Evolutionary conservation across 331 rosid genomes (phyloP).

Genomic region (Acacia pycnantha): DNA sequence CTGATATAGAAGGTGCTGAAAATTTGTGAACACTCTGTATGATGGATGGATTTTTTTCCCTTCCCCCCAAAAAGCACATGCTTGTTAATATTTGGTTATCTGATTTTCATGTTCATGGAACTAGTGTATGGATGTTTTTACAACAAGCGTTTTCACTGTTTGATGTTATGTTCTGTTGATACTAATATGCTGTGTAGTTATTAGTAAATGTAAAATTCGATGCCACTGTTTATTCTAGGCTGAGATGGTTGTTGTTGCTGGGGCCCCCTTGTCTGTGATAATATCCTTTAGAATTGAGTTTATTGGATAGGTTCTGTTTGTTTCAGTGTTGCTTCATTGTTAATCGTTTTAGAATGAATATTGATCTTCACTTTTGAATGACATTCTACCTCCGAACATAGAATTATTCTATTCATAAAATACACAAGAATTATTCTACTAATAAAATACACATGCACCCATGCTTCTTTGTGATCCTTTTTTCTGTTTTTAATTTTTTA

Average conservation of each 20-base stretch:
- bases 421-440: conserved; percentile 4
- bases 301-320: background rate
- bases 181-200: background rate
- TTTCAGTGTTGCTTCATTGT: background rate
- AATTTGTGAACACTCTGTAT: background rate
- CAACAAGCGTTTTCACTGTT: background rate
- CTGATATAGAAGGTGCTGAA: conserved; percentile 5
- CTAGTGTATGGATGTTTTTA: background rate
- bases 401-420: conserved; percentile 1
- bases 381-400: background rate
- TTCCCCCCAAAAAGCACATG: background rate
- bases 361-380: conserved; percentile 28
- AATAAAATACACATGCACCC: background rate
- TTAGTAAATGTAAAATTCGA: background rate
- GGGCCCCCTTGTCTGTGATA: background rate
- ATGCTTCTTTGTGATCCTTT: conserved; percentile 6
- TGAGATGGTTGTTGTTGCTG: background rate
- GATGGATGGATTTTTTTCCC: background rate
- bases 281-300: background rate
- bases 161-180: background rate
- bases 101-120: background rate
- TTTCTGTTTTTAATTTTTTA: background rate
- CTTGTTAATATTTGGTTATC: background rate
- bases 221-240: background rate
- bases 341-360: background rate